A percentile compares a stretch with the other conserved stretches of the same genome.
Evolutionary conservation across 768 basidiomycete species (phyloP).

Genomic region (Grammothele lineata): DNA sequence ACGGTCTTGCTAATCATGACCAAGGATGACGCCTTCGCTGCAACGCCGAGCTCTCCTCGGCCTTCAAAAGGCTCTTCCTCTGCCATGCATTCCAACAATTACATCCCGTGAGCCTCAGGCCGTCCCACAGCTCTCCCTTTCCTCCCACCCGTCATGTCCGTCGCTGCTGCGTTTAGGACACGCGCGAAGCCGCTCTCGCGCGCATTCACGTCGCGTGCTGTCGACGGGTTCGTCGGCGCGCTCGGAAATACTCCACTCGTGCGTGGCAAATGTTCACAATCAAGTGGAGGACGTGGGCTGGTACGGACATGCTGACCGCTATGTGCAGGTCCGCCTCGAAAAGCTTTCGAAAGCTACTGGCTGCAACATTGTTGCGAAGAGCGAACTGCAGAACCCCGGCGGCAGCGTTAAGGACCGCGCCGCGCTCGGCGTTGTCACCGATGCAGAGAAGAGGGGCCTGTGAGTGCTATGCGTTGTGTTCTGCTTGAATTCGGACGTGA

Average conservation of each 20-base stretch:
- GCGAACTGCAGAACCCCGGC: slow-evolving; percentile 98
- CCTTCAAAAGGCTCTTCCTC: neutral
- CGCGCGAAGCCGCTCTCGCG: slow-evolving; percentile 19
- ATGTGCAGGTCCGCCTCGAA: slow-evolving; percentile 75
- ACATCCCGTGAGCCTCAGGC: too few relatives aligned
- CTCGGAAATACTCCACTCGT: slow-evolving; percentile 95
- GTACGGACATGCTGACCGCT: neutral
- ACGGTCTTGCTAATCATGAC: slow-evolving; percentile 13
- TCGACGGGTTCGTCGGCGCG: slow-evolving; percentile 80
- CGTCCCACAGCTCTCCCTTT: too few relatives aligned
- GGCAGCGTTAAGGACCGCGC: slow-evolving; percentile 98
- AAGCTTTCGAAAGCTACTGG: slow-evolving; percentile 79
- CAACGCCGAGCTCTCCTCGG: neutral
- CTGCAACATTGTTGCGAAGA: slow-evolving; percentile 86
- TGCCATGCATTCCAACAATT: too few relatives aligned
- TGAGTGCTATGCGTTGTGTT: slow-evolving; percentile 33
- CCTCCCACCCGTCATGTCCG: too few relatives aligned
- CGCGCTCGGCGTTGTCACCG: slow-evolving; percentile 79
- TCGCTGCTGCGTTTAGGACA: slow-evolving; percentile 10
- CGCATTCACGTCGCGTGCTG: slow-evolving; percentile 33
- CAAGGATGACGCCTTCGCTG: slow-evolving; percentile 20
- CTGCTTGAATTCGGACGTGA: too few relatives aligned
- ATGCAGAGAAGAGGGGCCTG: slow-evolving; percentile 84
- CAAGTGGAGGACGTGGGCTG: too few relatives aligned
- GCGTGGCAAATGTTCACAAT: slow-evolving; percentile 2